Evolutionary conservation across 177 flowering plant species (phyloP).

Genomic region (Vitis hybrid): DNA sequence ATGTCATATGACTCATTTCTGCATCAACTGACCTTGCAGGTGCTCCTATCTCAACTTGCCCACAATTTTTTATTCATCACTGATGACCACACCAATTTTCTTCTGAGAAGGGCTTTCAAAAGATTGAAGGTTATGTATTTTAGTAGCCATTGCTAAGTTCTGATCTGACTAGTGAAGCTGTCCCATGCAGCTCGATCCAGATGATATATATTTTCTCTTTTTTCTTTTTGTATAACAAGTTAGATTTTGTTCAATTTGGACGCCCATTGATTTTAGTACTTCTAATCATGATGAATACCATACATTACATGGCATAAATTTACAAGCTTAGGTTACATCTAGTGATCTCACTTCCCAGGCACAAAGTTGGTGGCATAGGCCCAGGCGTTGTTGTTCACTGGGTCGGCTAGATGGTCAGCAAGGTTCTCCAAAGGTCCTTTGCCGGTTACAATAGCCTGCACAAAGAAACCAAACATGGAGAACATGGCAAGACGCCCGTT

Average conservation of each 20-base stretch:
- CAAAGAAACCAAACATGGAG: slow-evolving; percentile 42
- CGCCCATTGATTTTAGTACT: no score
- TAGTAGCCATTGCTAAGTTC: no score
- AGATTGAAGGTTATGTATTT: no score
- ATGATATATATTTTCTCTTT: no score
- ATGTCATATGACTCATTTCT: not conserved
- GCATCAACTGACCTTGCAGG: not conserved
- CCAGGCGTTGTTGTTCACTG: slow-evolving; percentile 37
- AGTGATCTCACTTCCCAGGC: slow-evolving; percentile 28
- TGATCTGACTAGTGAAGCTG: no score
- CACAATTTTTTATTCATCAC: not conserved
- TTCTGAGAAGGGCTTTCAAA: no score
- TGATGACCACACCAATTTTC: not conserved
- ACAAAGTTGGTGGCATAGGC: slow-evolving; percentile 39
- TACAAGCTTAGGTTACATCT: slow-evolving; percentile 6
- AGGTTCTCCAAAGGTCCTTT: slow-evolving; percentile 39
- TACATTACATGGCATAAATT: not conserved
- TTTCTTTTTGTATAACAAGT: no score
- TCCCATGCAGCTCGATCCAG: no score
- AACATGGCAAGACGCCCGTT: slow-evolving; percentile 42
- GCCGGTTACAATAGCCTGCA: slow-evolving; percentile 36
- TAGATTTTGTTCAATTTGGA: not conserved
- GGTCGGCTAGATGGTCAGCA: slow-evolving; percentile 33
- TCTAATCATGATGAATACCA: not conserved
- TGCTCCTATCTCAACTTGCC: not conserved